Percentiles rank a stretch among this genome's conserved stretches.
Conservation (phyloP, 2,329 filamentous ascomycete genomes). For the Pezicula radicicola region DNA sequence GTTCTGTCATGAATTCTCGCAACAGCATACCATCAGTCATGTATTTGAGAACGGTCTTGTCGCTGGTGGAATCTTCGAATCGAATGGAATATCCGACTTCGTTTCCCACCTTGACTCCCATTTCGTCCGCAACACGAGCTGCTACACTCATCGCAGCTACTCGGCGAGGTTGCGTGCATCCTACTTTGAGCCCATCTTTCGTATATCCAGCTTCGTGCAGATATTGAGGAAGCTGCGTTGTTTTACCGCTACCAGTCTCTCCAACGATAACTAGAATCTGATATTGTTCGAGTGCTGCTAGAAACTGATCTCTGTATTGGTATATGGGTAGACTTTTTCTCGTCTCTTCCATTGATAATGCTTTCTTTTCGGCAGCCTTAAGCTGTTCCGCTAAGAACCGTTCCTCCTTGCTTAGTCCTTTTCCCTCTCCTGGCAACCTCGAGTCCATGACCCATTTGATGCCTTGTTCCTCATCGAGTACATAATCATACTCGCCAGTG, state of each 20-base stretch:
- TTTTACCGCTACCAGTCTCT: slow-evolving; percentile 94
- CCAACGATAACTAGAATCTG: slow-evolving; percentile 91
- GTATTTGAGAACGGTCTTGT: slow-evolving; percentile 91
- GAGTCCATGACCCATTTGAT: slow-evolving; percentile 82
- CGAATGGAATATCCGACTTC: slow-evolving; percentile 94
- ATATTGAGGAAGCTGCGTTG: slow-evolving; percentile 92
- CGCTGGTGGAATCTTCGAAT: slow-evolving; percentile 88
- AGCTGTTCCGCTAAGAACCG: slow-evolving; percentile 75
- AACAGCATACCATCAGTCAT: slow-evolving; percentile 97
- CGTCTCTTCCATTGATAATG: slow-evolving; percentile 85
- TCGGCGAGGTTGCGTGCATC: slow-evolving; percentile 89
- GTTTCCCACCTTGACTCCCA: slow-evolving; percentile 83
- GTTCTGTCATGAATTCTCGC: slow-evolving; percentile 85
- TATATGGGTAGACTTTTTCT: slow-evolving; percentile 89
- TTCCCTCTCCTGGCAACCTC: slow-evolving; percentile 67
- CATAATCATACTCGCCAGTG: slow-evolving; percentile 84
- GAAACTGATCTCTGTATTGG: slow-evolving; percentile 78
- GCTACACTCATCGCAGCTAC: slow-evolving; percentile 98
- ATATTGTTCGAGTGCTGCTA: slow-evolving; percentile 80
- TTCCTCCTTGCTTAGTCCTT: slow-evolving; percentile 74
- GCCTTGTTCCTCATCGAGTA: slow-evolving; percentile 85
- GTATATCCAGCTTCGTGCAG: slow-evolving; percentile 89
- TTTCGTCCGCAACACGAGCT: slow-evolving; percentile 92
- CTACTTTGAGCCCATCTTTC: slow-evolving; percentile 78
- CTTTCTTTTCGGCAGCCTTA: slow-evolving; percentile 84